These are phyloP conservation scores for Paxillus ammoniavirescens DNA, from an alignment of 768 basidiomycete genomes.

Conservation along the genomic window DNA sequence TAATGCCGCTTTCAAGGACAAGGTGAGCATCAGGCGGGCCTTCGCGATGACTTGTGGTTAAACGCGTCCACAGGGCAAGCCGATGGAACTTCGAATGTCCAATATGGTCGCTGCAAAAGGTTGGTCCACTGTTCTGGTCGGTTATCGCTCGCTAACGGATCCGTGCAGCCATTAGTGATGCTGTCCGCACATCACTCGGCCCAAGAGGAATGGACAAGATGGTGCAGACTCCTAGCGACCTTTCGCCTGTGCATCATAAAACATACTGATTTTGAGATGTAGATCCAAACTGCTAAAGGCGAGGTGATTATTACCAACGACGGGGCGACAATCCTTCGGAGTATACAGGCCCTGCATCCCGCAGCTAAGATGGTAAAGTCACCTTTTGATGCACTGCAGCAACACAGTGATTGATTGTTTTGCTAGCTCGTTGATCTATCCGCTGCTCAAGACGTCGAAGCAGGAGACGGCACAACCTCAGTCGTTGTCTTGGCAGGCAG, in stretches of 20 bases:
- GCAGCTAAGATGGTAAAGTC: slow-evolving; percentile 89
- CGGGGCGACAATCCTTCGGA: slow-evolving; percentile 95
- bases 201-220: slow-evolving; percentile 99
- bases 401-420: slow-evolving; percentile 2
- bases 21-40: slow-evolving; percentile 40
- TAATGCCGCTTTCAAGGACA: slow-evolving; percentile 85
- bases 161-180: slow-evolving; percentile 87
- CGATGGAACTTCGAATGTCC: slow-evolving; percentile 95
- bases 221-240: slow-evolving; percentile 47
- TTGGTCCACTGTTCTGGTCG: slow-evolving; percentile 25
- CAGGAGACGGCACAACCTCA: slow-evolving; percentile 96
- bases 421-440: slow-evolving; percentile 92
- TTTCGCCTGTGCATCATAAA: neutral
- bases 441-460: slow-evolving; percentile 96
- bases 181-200: slow-evolving; percentile 93
- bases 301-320: slow-evolving; percentile 99
- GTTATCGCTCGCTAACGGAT: slow-evolving; percentile 3
- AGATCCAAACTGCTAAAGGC: slow-evolving; percentile 96
- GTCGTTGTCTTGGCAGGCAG: slow-evolving; percentile 97
- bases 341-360: slow-evolving; percentile 93
- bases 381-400: neutral
- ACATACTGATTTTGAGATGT: slow-evolving; percentile 9
- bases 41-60: slow-evolving; percentile 2
- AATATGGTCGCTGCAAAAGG: slow-evolving; percentile 99
- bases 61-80: slow-evolving; percentile 74